A percentile compares a stretch with the other conserved stretches of the same genome.
Conservation (phyloP, 495 filamentous ascomycete species). For the Umbilicaria muhlenbergii region DNA sequence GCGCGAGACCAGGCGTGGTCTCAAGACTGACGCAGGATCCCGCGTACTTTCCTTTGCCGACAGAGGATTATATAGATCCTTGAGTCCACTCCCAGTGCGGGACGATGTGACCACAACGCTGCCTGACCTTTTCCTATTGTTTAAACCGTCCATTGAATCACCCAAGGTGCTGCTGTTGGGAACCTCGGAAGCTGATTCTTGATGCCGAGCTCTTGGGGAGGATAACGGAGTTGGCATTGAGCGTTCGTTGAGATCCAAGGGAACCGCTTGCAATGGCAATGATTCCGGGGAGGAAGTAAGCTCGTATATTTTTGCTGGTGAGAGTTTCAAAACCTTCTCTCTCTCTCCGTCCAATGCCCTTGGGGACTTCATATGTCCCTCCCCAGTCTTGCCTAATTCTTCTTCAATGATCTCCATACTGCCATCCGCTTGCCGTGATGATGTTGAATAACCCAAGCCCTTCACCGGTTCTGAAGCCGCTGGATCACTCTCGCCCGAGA, state of each 20-base stretch:
- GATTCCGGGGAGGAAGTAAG: slow-evolving; percentile 39
- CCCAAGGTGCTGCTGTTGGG: not conserved
- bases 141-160: not conserved
- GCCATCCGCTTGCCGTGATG: no score
- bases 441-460: no score
- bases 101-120: not conserved
- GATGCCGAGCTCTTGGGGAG: no score
- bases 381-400: no score
- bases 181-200: not conserved
- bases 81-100: not conserved
- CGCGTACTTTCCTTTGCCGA: not conserved
- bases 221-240: no score
- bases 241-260: slow-evolving; percentile 7
- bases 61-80: not conserved
- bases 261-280: slow-evolving; percentile 24
- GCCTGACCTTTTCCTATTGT: not conserved
- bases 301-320: slow-evolving; percentile 36
- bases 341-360: slow-evolving; percentile 11
- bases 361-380: no score
- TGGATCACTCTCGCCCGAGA: no score
- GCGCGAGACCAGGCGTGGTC: slow-evolving; percentile 16
- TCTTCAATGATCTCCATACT: no score
- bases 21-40: not conserved
- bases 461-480: no score
- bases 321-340: slow-evolving; percentile 33